Evolutionary conservation across 2,329 filamentous ascomycete genomes (phyloP), one percentile per base, ranked within the genome.

Genomic region (Ceratocystis ficicola): DNA sequence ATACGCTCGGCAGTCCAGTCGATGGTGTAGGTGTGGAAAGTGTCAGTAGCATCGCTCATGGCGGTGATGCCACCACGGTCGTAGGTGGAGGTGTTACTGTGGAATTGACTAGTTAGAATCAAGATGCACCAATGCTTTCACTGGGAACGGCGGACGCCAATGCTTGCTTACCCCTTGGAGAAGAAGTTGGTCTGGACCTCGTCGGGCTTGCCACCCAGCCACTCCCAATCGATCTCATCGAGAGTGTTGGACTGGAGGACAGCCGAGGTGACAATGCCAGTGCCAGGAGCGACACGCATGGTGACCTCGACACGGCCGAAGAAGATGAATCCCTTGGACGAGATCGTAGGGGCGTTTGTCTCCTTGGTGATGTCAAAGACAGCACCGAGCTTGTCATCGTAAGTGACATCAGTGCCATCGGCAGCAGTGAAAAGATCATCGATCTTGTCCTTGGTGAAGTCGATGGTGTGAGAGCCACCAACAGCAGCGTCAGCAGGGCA

Each of bases 181-280:
- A 88, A 89, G 78, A 90, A 95, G 78, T 95, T 95, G 74, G 85
- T 88, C 78, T 96, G 93, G 41, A 92, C 91, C 74, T 93, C 80
- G 32, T 79, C 76, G 70, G 81, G 77, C 73, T 90, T 84, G 64
- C 85, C 86, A 67, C 93, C 94, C 67, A 97, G 81, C 87, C 90
- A 96, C 77, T 97, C 93, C 88, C 90, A 95, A 76, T 97, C 93
- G 69, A 97, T 94, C 80, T 96, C 91, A 74, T 96, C 91, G 22
- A 95, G 80, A 72, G 86, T 84, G 72, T 95, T 89, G 1, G 90
- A 96, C 78, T 96, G 88, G 69, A 99, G 79, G 52, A 97, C 90
- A 50, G 89, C 82, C 69, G 88, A 92, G 77, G 91, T 96, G 69
- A 99, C 89, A 69, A 99, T 88, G 70, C 94, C 94, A 5, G 79